A percentile compares a stretch with the other conserved stretches of the same genome.
These are phyloP conservation scores for Rubia tinctorum DNA, from an alignment of 305 asterid species.

Conservation along the genomic window DNA sequence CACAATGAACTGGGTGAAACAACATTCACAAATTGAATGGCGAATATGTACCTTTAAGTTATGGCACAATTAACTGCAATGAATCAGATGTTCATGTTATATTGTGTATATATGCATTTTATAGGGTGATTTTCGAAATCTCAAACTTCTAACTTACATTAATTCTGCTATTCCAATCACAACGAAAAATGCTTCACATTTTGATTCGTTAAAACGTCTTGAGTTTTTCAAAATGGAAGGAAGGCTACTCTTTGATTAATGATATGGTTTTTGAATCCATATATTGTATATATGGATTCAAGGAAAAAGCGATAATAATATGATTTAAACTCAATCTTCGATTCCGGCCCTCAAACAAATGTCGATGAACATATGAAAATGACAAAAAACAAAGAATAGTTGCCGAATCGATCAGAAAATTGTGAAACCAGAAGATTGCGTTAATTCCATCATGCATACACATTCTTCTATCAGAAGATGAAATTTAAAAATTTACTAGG, in stretches of 20 bases:
- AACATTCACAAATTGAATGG: background rate
- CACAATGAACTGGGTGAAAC: background rate
- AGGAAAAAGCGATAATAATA: too few species aligned
- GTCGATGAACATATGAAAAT: too few species aligned
- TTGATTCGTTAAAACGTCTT: too few species aligned
- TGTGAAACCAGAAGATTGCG: background rate
- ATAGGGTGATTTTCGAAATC: background rate
- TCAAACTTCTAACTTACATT: too few species aligned
- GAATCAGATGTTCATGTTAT: too few species aligned
- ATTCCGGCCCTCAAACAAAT: too few species aligned
- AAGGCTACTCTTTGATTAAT: too few species aligned
- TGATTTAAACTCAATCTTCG: too few species aligned
- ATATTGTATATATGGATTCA: too few species aligned
- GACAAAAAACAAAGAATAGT: background rate
- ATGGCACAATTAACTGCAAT: background rate
- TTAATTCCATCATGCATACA: background rate
- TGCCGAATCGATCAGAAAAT: background rate
- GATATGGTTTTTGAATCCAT: too few species aligned
- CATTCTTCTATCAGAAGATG: background rate
- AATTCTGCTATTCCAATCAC: background rate
- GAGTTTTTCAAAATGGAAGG: background rate
- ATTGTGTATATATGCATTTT: too few species aligned
- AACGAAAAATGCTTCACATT: background rate
- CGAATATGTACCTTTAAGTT: background rate
- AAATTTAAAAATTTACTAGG: background rate